A percentile compares a stretch with the other conserved stretches of the same genome.
Conservation (phyloP, 108 stramenopile species). For the Cyclotella kingstonii region DNA sequence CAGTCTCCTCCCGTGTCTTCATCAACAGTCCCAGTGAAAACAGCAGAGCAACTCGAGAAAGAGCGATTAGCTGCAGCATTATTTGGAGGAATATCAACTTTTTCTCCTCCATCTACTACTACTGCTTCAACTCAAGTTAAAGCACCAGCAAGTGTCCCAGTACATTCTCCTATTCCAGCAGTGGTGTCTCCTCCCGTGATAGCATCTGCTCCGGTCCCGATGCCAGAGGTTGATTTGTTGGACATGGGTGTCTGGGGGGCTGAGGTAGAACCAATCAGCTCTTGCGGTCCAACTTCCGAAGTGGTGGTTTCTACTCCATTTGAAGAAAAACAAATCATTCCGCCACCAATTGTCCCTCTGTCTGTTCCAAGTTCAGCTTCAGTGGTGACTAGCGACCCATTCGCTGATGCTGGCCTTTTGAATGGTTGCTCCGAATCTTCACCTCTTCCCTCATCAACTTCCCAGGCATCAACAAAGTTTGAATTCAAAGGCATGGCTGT, state of each 20-base stretch:
- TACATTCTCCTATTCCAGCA: constrained; percentile 22
- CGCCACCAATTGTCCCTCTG: constrained; percentile 30
- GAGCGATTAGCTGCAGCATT: constrained; percentile 94
- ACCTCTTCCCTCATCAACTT: constrained; percentile 46
- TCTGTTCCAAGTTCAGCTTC: constrained; percentile 45
- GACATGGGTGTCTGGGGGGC: constrained; percentile 46
- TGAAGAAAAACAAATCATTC: constrained; percentile 4
- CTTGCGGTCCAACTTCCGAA: constrained; percentile 40
- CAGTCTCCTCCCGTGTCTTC: constrained; percentile 49
- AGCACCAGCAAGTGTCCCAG: constrained; percentile 27
- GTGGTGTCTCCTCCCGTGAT: constrained; percentile 13
- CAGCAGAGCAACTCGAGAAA: constrained; percentile 86
- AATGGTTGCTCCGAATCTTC: constrained; percentile 50
- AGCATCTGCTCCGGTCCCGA: constrained; percentile 43
- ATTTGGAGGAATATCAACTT: constrained; percentile 89
- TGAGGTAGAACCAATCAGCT: constrained; percentile 30
- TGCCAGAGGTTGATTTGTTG: constrained; percentile 56
- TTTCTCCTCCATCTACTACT: constrained; percentile 45
- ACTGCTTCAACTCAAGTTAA: constrained; percentile 13
- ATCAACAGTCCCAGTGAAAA: constrained; percentile 45
- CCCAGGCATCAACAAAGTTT: constrained; percentile 55
- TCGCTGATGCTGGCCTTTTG: constrained; percentile 71
- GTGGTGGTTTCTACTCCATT: constrained; percentile 47
- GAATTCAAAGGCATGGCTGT: constrained; percentile 69
- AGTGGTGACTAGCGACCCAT: constrained; percentile 55